A percentile compares a stretch with the other conserved stretches of the same genome.
phyloP scores from a whole-genome alignment of 192 early-diverging fungal species.

The Linnemannia elongata region DNA sequence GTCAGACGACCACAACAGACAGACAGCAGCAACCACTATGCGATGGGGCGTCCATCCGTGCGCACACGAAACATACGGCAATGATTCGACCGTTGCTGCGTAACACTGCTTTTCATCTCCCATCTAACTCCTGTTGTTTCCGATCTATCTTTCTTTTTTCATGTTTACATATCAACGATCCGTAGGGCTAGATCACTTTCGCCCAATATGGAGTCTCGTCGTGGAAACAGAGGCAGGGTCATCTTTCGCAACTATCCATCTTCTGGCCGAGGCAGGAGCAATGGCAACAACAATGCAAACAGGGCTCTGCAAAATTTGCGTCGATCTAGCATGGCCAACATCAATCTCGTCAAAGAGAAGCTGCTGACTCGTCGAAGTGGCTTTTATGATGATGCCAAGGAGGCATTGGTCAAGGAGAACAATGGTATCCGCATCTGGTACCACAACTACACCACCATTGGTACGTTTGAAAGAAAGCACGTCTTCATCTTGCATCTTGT shows the following conservation, averaged over 20 bases:
- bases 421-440: conserved; percentile 71
- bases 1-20: background rate
- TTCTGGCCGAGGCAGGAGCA: background rate
- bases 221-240: conserved; percentile 26
- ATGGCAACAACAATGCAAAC: background rate
- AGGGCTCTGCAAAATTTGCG: conserved; percentile 30
- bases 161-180: background rate
- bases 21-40: background rate
- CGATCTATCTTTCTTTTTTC: background rate
- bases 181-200: conserved; percentile 47
- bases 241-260: conserved; percentile 28
- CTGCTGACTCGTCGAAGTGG: conserved; percentile 49
- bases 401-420: conserved; percentile 65
- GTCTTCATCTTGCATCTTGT: too few relatives aligned
- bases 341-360: conserved; percentile 46
- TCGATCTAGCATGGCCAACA: conserved; percentile 49
- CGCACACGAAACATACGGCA: background rate
- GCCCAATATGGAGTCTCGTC: conserved; percentile 39
- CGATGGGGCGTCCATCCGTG: background rate
- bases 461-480: conserved; percentile 38
- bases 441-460: conserved; percentile 71
- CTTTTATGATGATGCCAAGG: conserved; percentile 63
- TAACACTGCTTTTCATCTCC: background rate
- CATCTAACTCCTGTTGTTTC: background rate
- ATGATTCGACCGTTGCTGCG: too few relatives aligned